A percentile compares a stretch with the other conserved stretches of the same genome.
Evolutionary conservation across 164 flowering plant genomes (phyloP).

Genomic region (Buxus sempervirens): DNA sequence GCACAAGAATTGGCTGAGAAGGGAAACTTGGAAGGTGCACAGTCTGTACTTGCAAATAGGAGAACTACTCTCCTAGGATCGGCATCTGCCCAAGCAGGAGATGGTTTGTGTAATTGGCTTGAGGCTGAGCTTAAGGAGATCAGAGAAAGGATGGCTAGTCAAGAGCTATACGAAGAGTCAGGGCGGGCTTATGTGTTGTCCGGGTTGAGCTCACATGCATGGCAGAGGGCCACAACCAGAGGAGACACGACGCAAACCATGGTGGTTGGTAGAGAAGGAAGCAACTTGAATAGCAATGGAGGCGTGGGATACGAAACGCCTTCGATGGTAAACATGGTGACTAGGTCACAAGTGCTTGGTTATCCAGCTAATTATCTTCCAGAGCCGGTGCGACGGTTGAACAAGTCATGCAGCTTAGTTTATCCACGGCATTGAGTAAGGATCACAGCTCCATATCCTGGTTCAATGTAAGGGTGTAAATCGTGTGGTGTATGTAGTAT

Average conservation of each 20-base stretch:
- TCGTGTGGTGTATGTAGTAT: background rate
- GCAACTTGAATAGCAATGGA: slow-evolving; percentile 7
- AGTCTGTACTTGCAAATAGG: slow-evolving; percentile 15
- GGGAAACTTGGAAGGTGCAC: slow-evolving; percentile 26
- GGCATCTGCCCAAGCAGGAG: slow-evolving; percentile 30
- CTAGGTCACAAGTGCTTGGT: slow-evolving; percentile 16
- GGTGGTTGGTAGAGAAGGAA: background rate
- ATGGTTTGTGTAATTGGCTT: slow-evolving; percentile 24
- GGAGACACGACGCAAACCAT: slow-evolving; percentile 11
- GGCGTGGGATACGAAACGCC: slow-evolving; percentile 22
- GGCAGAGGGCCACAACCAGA: slow-evolving; percentile 35
- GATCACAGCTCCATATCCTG: background rate
- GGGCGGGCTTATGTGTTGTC: slow-evolving; percentile 35
- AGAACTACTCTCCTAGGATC: slow-evolving; percentile 16
- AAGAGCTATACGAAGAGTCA: slow-evolving; percentile 20
- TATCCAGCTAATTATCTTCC: background rate
- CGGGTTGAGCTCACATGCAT: slow-evolving; percentile 35
- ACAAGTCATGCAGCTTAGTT: slow-evolving; percentile 14
- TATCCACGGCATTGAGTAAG: background rate
- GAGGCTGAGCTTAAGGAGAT: slow-evolving; percentile 32
- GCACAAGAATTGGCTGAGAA: slow-evolving; percentile 30
- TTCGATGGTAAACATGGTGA: slow-evolving; percentile 23
- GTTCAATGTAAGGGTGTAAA: background rate
- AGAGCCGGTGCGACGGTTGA: background rate
- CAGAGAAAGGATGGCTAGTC: slow-evolving; percentile 28